Percentiles rank a stretch among this genome's conserved stretches.
These are phyloP conservation scores for Helminthosporium solani DNA, from an alignment of 2,329 filamentous ascomycete species.

Conservation along the genomic window DNA sequence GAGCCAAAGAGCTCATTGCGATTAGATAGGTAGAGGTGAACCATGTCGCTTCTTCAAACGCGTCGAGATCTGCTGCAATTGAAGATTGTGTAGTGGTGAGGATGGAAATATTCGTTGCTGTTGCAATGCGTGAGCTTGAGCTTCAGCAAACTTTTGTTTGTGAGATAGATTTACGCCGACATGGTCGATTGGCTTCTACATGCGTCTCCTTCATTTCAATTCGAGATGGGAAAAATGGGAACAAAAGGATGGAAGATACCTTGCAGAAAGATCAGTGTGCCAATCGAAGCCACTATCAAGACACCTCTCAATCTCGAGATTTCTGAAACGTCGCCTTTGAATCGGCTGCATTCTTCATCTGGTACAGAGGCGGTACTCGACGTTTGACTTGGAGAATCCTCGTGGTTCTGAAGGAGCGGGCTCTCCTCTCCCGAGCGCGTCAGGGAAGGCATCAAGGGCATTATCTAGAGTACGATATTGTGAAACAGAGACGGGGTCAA, in stretches of 20 bases:
- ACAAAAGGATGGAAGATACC: slow-evolving; percentile 42
- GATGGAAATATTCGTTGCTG: slow-evolving; percentile 71
- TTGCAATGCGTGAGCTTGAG: slow-evolving; percentile 16
- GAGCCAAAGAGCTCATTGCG: slow-evolving; percentile 58
- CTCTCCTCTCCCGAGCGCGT: slow-evolving; percentile 23
- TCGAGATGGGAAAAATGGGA: neutral
- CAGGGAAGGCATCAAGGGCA: slow-evolving; percentile 14
- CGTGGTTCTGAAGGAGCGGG: slow-evolving; percentile 27
- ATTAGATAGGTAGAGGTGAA: slow-evolving; percentile 74
- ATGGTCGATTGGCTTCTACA: too few species aligned
- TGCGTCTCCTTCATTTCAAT: neutral
- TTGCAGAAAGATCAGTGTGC: slow-evolving; percentile 61
- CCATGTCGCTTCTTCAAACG: slow-evolving; percentile 74
- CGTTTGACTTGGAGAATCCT: slow-evolving; percentile 17
- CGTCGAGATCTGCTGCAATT: slow-evolving; percentile 72
- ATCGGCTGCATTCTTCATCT: slow-evolving; percentile 14
- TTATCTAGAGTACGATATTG: neutral
- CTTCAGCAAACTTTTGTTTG: too few species aligned
- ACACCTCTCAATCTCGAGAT: slow-evolving; percentile 32
- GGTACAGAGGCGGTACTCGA: slow-evolving; percentile 1
- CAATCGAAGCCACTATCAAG: slow-evolving; percentile 55
- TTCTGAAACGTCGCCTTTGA: slow-evolving; percentile 17
- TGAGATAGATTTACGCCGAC: too few species aligned
- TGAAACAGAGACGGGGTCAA: neutral
- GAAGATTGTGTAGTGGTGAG: slow-evolving; percentile 78